phyloP scores from a whole-genome alignment of 148 eudicot species.

The Vaccinium macrocarpon region DNA sequence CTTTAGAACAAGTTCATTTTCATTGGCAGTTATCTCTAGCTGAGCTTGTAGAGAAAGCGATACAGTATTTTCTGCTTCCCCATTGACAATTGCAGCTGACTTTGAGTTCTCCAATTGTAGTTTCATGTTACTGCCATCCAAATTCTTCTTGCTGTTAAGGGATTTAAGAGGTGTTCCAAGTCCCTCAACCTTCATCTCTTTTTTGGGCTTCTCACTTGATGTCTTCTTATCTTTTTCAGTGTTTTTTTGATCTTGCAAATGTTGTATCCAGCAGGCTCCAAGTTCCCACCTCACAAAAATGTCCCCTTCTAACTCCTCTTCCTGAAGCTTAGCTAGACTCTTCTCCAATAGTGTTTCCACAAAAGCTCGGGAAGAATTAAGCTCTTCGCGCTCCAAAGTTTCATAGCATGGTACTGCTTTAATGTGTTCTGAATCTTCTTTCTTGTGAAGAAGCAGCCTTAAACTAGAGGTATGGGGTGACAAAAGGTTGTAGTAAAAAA shows the following conservation, averaged over 20 bases:
- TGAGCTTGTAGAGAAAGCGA: constrained; percentile 37
- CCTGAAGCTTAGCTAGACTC: constrained; percentile 72
- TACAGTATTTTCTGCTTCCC: constrained; percentile 32
- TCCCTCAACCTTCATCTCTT: constrained; percentile 94
- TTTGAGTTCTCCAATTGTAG: constrained; percentile 35
- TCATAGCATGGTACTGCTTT: constrained; percentile 34
- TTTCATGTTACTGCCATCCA: constrained; percentile 45
- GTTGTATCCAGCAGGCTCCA: constrained; percentile 99
- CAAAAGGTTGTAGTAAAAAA: constrained; percentile 5
- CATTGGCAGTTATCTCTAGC: constrained; percentile 35
- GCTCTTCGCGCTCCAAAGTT: constrained; percentile 44
- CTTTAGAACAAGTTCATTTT: constrained; percentile 59
- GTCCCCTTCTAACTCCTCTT: constrained; percentile 57
- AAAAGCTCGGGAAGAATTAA: constrained; percentile 47
- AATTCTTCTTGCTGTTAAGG: constrained; percentile 70
- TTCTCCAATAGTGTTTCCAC: constrained; percentile 69
- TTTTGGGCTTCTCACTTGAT: constrained; percentile 64
- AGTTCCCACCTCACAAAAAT: constrained; percentile 92
- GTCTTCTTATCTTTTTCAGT: constrained; percentile 81
- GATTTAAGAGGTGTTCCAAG: constrained; percentile 92
- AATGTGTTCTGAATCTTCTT: constrained; percentile 46
- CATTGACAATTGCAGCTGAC: constrained; percentile 34
- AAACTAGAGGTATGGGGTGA: too few relatives aligned
- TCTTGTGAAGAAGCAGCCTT: constrained; percentile 84
- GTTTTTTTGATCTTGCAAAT: constrained; percentile 90